Conservation (phyloP, 805 yeast genomes). For the Saccharomycopsis capsularis region DNA sequence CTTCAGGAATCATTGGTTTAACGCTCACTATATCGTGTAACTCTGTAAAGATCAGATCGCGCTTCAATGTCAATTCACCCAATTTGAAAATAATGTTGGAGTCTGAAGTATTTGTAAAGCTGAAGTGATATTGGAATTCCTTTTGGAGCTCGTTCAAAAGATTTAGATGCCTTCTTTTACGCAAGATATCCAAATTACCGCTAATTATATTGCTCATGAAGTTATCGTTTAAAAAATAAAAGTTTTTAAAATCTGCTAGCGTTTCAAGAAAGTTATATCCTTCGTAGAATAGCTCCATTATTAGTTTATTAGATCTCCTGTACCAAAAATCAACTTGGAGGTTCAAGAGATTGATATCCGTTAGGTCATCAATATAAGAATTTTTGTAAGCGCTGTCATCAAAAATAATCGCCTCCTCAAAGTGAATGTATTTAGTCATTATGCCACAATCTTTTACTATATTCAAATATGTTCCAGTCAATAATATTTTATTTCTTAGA, state of each 20-base stretch:
- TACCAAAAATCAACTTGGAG: constrained; percentile 58
- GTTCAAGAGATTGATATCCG: constrained; percentile 34
- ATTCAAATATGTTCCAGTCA: constrained; percentile 81
- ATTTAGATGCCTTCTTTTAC: constrained; percentile 18
- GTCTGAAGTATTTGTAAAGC: neutral
- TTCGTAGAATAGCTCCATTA: constrained; percentile 49
- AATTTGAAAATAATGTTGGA: constrained; percentile 4
- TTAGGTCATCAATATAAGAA: constrained; percentile 25
- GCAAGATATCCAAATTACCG: constrained; percentile 26
- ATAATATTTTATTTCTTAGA: constrained; percentile 56
- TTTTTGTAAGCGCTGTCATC: constrained; percentile 4
- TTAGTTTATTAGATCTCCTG: constrained; percentile 54
- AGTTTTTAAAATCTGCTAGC: constrained; percentile 44
- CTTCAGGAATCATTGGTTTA: constrained; percentile 48
- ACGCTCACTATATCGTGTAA: constrained; percentile 46
- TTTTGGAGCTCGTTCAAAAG: constrained; percentile 20
- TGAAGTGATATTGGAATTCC: constrained; percentile 9
- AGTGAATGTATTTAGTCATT: constrained; percentile 29
- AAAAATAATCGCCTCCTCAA: constrained; percentile 18
- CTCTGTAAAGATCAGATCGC: constrained; percentile 33
- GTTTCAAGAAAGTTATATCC: constrained; percentile 51
- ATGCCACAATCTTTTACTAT: constrained; percentile 60
- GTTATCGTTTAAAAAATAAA: constrained; percentile 49
- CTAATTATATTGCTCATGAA: constrained; percentile 48
- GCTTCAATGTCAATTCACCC: constrained; percentile 33